These are phyloP conservation scores for Wilcoxina mikolae DNA, from an alignment of 495 filamentous ascomycete species.

Conservation along the genomic window DNA sequence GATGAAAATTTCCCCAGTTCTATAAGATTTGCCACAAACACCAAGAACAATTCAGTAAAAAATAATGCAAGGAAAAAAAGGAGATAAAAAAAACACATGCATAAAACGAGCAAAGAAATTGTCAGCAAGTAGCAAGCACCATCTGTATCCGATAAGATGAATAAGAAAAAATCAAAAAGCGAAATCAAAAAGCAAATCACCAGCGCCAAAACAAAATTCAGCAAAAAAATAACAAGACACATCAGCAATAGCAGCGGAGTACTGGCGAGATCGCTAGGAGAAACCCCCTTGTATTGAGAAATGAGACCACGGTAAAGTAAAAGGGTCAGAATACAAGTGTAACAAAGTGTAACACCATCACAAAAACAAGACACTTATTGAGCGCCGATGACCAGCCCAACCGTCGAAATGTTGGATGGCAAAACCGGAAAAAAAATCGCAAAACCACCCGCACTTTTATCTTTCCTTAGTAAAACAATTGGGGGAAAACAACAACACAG, in stretches of 20 bases:
- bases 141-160: not conserved
- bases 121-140: constrained; percentile 5
- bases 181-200: constrained; percentile 10
- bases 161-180: constrained; percentile 1
- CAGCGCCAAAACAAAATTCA: constrained; percentile 4
- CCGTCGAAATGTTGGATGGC: too few species aligned
- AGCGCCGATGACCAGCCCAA: too few species aligned
- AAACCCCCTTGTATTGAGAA: too few species aligned
- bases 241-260: constrained; percentile 16
- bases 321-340: too few species aligned
- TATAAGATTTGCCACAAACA: constrained; percentile 1
- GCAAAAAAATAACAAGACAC: constrained; percentile 15
- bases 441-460: constrained; percentile 23
- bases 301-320: too few species aligned
- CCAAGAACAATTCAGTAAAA: not conserved
- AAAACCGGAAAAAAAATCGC: constrained; percentile 20
- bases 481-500: constrained; percentile 2
- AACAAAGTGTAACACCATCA: too few species aligned
- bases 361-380: constrained; percentile 19
- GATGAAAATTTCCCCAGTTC: not conserved
- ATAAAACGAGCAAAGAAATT: not conserved
- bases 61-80: not conserved
- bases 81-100: not conserved
- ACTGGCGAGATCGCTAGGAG: too few species aligned
- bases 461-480: constrained; percentile 9